Evolutionary conservation across 805 yeast species (phyloP), one percentile per base, ranked within the genome.

Genomic region (Pichia heedii): DNA sequence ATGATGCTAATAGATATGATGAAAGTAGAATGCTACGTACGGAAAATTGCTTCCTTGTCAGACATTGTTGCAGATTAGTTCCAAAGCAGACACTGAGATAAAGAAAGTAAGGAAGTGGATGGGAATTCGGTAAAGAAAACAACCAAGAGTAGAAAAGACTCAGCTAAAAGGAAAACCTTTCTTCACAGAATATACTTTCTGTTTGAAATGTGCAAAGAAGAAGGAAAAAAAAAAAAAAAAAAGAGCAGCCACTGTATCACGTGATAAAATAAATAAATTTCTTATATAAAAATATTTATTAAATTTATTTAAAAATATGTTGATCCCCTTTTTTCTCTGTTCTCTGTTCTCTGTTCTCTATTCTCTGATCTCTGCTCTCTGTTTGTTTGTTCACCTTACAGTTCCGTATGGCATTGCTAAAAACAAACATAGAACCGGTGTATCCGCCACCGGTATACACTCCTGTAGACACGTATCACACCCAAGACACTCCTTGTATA

Each of bases 31-130:
- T 8, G 13, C 30, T 46, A 53, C 60, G 45, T 55, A 55, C 62
- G 62, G 54, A 57, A 57, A 51, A 57, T 57, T 15, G 62, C 62
- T 46, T 57, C 62, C 18, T 43, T 50, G 4, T 35, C 41, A 15
- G 45, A 19, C 53, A 49, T 49, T 10, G 5, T 37, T 32, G 34
- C 13, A 3, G 2, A 6, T 32, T 6, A 7, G 7, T n/a, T 1
- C 19, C 11, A 32, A 18, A 16, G 19, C 12, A 9, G 20, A 32
- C 9, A 16, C 20, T 9, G 7, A 11, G 19, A 7, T 16, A 32
- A 18, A 16, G 34, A 32, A 9, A 32, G 34, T n/a, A 3, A 32
- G 12, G 19, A 18, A 7, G 12, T 16, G 16, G n/a, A n/a, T n/a
- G n/a, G n/a, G n/a, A n/a, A n/a, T n/a, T n/a, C n/a, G n/a, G n/a